Percentiles rank a stretch among this genome's conserved stretches.
These are phyloP conservation scores for Tanacetum coccineum DNA, from an alignment of 129 eudicot species.

Conservation along the genomic window DNA sequence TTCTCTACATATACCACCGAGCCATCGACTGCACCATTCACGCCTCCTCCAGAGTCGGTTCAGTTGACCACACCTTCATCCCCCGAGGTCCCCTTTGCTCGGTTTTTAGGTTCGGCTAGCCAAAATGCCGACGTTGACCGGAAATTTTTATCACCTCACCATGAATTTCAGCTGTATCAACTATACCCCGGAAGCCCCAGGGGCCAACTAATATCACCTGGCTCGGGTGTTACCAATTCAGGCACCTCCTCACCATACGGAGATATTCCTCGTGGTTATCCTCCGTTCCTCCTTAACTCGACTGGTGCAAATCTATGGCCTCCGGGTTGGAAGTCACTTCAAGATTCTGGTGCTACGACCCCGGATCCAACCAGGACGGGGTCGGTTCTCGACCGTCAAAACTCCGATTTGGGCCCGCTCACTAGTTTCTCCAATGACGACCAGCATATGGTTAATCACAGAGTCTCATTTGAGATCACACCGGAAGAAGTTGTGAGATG, in stretches of 20 bases:
- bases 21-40: constrained; percentile 95
- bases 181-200: constrained; percentile 94
- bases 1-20: constrained; percentile 89
- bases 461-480: constrained; percentile 66
- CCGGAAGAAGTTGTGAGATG: constrained; percentile 66
- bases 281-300: constrained; percentile 45
- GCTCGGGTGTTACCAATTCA: constrained; percentile 70
- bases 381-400: constrained; percentile 43
- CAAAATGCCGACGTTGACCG: constrained; percentile 41
- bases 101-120: constrained; percentile 72
- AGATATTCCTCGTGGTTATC: constrained; percentile 34
- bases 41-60: constrained; percentile 93
- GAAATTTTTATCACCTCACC: constrained; percentile 48
- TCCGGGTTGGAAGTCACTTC: constrained; percentile 51
- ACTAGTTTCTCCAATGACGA: constrained; percentile 41
- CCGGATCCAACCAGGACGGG: constrained; percentile 38
- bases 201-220: constrained; percentile 86
- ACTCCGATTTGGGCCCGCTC: constrained; percentile 48
- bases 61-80: constrained; percentile 97
- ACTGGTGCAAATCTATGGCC: constrained; percentile 42
- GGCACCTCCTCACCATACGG: constrained; percentile 83
- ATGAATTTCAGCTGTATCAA: constrained; percentile 75
- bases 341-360: constrained; percentile 49
- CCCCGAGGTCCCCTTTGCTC: constrained; percentile 97
- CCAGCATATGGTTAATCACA: constrained; percentile 46